phyloP scores from a whole-genome alignment of 73 alveolate species.

The Paramecium caudatum region DNA sequence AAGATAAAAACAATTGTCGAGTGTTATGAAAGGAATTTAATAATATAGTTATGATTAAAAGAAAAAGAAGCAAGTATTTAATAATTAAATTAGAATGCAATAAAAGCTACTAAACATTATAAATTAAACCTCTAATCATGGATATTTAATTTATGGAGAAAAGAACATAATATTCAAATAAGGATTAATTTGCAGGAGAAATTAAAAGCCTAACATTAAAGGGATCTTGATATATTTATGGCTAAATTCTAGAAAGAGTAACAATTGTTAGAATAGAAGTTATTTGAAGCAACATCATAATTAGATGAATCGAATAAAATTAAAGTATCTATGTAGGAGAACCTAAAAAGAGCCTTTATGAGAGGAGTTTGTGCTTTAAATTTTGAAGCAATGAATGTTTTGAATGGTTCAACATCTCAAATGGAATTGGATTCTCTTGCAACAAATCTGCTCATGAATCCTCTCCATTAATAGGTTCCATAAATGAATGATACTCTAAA shows the following conservation, averaged over 20 bases:
- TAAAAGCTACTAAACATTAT: slow-evolving; percentile 54
- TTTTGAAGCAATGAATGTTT: slow-evolving; percentile 98
- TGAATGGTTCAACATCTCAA: slow-evolving; percentile 70
- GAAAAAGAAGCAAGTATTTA: slow-evolving; percentile 71
- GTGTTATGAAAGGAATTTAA: slow-evolving; percentile 78
- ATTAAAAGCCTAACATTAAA: slow-evolving; percentile 57
- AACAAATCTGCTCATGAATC: slow-evolving; percentile 34
- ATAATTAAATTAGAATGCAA: slow-evolving; percentile 14
- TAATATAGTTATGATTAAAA: slow-evolving; percentile 76
- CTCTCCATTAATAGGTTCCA: neutral
- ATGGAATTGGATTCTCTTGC: slow-evolving; percentile 41
- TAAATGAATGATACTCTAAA: slow-evolving; percentile 47
- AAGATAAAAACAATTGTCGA: slow-evolving; percentile 68
- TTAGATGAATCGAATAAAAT: slow-evolving; percentile 87
- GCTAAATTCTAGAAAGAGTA: slow-evolving; percentile 92
- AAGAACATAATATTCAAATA: slow-evolving; percentile 9
- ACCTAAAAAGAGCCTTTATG: slow-evolving; percentile 98
- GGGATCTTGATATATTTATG: slow-evolving; percentile 77
- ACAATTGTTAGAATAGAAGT: slow-evolving; percentile 88
- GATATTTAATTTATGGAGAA: slow-evolving; percentile 55
- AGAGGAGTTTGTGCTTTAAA: slow-evolving; percentile 99
- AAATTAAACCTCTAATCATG: slow-evolving; percentile 58
- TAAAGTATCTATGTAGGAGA: slow-evolving; percentile 91
- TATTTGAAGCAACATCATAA: slow-evolving; percentile 86
- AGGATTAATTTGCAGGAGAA: slow-evolving; percentile 48